Base-by-base conservation (phyloP, 139 green algal genomes). In the Coccomyxa sp. region DNA sequence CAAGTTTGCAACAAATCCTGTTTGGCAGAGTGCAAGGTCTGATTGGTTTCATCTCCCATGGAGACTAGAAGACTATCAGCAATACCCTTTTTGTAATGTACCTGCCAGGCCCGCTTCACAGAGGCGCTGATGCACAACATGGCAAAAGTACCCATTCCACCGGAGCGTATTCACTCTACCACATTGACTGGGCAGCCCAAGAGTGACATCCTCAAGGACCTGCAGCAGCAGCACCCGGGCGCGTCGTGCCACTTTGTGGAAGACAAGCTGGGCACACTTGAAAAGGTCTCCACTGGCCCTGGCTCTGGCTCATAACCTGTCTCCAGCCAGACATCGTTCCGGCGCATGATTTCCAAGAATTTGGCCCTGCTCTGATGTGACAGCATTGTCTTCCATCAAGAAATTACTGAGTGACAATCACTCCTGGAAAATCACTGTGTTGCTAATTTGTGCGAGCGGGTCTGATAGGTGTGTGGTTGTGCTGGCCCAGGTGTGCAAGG, bases 201-300 rank as follows among this genome's bases (percentile, higher is more conserved):
- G 86, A 88, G 86, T 12, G 90, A 94, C 78, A 92, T 98, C 76
- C 85, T 98, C 68, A 79, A 81, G 27, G 68, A 77, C 74, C 90
- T 98, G 67, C 80, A 92, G 67, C 77, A 68, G 18, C 57, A 79
- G 75, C 93, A 97, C 86, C 85, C 92, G 0, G 86, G 79, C 11
- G 90, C 87, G 0, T 31, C 21, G 7, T 90, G 88, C 67, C 83
- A 95, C 17, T 98, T 98, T 90, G 93, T 98, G 31, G 95, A 98
- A 84, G 95, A 98, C 84, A 98, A 98, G 86, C 83, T 95, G 30
- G 85, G 82, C 77, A 98, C 95, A 11, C 88, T 98, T 60, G 91
- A 98, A 66, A 98, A 97, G 91, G 94, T 97, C 57, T 51, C 38
- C 38, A 11, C 38, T 51, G 38, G 38, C 38, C 38, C 38, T 51